A percentile compares a stretch with the other conserved stretches of the same genome.
Conservation (phyloP, 2,329 filamentous ascomycete species). For the Diaporthe destruens region DNA sequence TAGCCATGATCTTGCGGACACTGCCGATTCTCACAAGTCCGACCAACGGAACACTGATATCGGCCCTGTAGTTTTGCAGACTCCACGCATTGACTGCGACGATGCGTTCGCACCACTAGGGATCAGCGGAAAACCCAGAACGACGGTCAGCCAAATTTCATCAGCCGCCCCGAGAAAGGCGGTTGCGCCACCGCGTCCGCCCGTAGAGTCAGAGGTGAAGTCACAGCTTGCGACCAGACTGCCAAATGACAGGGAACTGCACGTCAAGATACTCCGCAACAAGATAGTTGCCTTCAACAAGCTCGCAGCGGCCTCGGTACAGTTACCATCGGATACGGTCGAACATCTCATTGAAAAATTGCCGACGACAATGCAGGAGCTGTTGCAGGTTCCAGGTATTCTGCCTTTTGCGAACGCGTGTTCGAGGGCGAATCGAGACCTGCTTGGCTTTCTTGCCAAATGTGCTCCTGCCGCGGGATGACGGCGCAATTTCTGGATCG, state of each 20-base stretch:
- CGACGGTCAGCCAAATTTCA: background rate
- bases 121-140: background rate
- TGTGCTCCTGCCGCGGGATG: slow-evolving; percentile 8
- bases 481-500: background rate
- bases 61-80: background rate
- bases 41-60: background rate
- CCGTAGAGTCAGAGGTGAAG: background rate
- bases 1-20: background rate
- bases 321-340: slow-evolving; percentile 24
- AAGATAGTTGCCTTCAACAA: slow-evolving; percentile 36
- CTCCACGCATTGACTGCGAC: background rate
- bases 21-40: background rate
- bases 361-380: slow-evolving; percentile 15
- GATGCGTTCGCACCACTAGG: background rate
- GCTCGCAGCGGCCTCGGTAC: slow-evolving; percentile 24
- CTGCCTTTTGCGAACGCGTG: slow-evolving; percentile 36
- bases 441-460: slow-evolving; percentile 35
- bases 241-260: background rate
- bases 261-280: slow-evolving; percentile 34
- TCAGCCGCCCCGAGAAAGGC: background rate
- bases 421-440: slow-evolving; percentile 29
- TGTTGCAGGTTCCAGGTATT: slow-evolving; percentile 29
- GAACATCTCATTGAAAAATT: slow-evolving; percentile 11
- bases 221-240: background rate
- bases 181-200: background rate